Conservation (phyloP, 2,329 filamentous ascomycete genomes). For the Colletotrichum shisoi region DNA sequence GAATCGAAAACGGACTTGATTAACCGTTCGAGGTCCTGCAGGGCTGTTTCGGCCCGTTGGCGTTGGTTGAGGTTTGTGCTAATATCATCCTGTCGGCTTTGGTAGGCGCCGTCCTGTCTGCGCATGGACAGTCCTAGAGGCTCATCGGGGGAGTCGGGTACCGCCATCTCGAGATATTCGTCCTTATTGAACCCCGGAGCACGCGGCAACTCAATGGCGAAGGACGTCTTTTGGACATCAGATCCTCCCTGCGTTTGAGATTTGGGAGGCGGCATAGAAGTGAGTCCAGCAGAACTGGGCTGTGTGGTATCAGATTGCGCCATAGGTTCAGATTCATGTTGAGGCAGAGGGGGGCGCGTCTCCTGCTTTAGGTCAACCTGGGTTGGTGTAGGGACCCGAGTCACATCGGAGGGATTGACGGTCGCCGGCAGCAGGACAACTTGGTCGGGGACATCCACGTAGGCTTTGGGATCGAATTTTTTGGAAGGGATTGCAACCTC, state of each 20-base stretch:
- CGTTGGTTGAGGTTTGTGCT: slow-evolving; percentile 77
- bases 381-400: slow-evolving; percentile 5
- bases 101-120: slow-evolving; percentile 55
- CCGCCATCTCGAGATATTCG: slow-evolving; percentile 57
- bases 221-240: slow-evolving; percentile 33
- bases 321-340: neutral
- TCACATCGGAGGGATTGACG: slow-evolving; percentile 13
- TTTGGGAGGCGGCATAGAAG: neutral
- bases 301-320: slow-evolving; percentile 4
- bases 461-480: slow-evolving; percentile 51
- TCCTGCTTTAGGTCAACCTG: slow-evolving; percentile 12
- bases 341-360: neutral
- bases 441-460: slow-evolving; percentile 47
- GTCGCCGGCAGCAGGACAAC: slow-evolving; percentile 41
- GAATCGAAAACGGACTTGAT: slow-evolving; percentile 78
- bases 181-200: slow-evolving; percentile 56
- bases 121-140: slow-evolving; percentile 59
- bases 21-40: slow-evolving; percentile 73
- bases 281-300: neutral
- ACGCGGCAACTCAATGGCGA: slow-evolving; percentile 59
- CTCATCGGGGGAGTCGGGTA: slow-evolving; percentile 57
- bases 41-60: slow-evolving; percentile 78
- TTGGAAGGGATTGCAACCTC: slow-evolving; percentile 60
- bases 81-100: slow-evolving; percentile 62
- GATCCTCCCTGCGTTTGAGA: neutral